These are phyloP conservation scores for Coleophoma cylindrospora DNA, from an alignment of 2,329 filamentous ascomycete species.

Conservation along the genomic window DNA sequence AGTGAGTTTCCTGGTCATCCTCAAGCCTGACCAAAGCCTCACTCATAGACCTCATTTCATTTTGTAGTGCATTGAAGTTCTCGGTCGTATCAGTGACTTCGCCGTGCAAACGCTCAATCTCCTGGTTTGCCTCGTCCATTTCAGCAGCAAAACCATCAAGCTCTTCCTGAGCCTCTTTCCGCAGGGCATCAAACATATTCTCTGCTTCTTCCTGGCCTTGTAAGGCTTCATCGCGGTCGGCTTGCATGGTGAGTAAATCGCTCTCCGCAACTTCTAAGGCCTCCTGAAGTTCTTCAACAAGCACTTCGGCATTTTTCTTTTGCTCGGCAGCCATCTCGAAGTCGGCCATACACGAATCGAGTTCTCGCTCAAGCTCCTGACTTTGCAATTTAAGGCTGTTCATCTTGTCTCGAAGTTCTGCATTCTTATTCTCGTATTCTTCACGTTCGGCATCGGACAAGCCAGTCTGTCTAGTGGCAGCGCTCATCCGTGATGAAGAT, in stretches of 20 bases:
- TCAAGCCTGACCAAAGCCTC: slow-evolving; percentile 83
- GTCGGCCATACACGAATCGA: slow-evolving; percentile 75
- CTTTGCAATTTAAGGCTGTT: slow-evolving; percentile 85
- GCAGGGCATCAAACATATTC: slow-evolving; percentile 54
- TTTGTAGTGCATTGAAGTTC: slow-evolving; percentile 86
- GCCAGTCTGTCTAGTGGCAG: slow-evolving; percentile 28
- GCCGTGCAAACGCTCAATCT: slow-evolving; percentile 63
- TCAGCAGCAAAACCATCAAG: slow-evolving; percentile 66
- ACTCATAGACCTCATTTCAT: slow-evolving; percentile 88
- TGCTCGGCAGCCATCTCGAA: slow-evolving; percentile 67
- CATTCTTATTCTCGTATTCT: slow-evolving; percentile 78
- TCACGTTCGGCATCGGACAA: slow-evolving; percentile 76
- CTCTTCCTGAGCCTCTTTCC: slow-evolving; percentile 60
- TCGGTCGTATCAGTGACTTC: slow-evolving; percentile 75
- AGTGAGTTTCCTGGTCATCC: slow-evolving; percentile 78
- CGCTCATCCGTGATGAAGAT: slow-evolving; percentile 64
- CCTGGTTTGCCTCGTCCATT: slow-evolving; percentile 65
- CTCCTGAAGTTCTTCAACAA: slow-evolving; percentile 62
- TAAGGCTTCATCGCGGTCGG: slow-evolving; percentile 81
- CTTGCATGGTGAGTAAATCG: slow-evolving; percentile 73
- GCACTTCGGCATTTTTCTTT: slow-evolving; percentile 54
- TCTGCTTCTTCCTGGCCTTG: slow-evolving; percentile 56
- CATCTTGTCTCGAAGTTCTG: slow-evolving; percentile 78
- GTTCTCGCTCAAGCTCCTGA: slow-evolving; percentile 78
- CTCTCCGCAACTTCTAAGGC: slow-evolving; percentile 76